Conservation (phyloP, 2,329 filamentous ascomycete species). For the Calonectria pauciramosa region DNA sequence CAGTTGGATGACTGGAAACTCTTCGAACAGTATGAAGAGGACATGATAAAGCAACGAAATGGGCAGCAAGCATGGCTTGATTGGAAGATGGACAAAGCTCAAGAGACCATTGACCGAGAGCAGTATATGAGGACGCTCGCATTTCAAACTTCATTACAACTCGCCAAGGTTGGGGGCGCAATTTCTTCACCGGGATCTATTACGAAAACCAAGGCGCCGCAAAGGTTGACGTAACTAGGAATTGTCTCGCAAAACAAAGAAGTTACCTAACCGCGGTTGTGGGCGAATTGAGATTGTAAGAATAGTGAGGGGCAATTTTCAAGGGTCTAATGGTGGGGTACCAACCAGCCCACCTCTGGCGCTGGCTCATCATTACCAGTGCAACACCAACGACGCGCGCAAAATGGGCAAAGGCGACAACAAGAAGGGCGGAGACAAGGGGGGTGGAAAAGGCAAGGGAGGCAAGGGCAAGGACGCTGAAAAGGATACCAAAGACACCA, state of each 20-base stretch:
- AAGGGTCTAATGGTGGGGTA: slow-evolving; percentile 25
- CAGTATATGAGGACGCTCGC: slow-evolving; percentile 46
- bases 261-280: not conserved
- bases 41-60: slow-evolving; percentile 54
- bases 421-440: slow-evolving; percentile 57
- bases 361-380: slow-evolving; percentile 6
- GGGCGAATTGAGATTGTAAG: not conserved
- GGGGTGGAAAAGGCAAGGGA: slow-evolving; percentile 41
- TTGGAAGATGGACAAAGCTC: slow-evolving; percentile 55
- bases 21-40: slow-evolving; percentile 62
- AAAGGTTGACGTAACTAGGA: not conserved
- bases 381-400: slow-evolving; percentile 10
- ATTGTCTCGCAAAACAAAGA: not conserved
- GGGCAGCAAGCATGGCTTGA: slow-evolving; percentile 57
- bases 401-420: slow-evolving; percentile 56
- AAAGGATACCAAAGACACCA: slow-evolving; percentile 35
- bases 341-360: slow-evolving; percentile 6
- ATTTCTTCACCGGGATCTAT: not conserved
- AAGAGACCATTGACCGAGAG: slow-evolving; percentile 46
- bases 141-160: slow-evolving; percentile 43
- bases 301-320: slow-evolving; percentile 23
- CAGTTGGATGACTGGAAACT: slow-evolving; percentile 70
- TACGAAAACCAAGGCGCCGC: not conserved
- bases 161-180: slow-evolving; percentile 29
- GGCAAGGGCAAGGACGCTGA: slow-evolving; percentile 43